Conservation (phyloP, 305 asterid species). For the Fraxinus platypoda region DNA sequence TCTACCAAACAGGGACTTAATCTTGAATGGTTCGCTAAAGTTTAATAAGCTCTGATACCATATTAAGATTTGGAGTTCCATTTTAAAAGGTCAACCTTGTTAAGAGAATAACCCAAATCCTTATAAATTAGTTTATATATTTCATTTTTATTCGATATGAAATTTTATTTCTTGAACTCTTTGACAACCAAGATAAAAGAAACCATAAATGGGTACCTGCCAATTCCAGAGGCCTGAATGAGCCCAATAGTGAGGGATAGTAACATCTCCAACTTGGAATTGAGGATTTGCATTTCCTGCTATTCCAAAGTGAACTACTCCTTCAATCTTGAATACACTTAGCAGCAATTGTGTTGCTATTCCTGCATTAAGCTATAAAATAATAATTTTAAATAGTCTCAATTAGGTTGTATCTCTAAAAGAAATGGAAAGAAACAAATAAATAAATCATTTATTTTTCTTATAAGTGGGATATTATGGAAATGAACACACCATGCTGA, state of each 20-base stretch:
- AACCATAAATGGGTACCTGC: conserved; percentile 32
- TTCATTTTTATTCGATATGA: no score
- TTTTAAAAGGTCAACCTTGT: no score
- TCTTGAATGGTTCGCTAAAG: no score
- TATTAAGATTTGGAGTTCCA: no score
- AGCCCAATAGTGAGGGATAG: conserved; percentile 46
- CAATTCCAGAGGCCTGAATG: conserved; percentile 54
- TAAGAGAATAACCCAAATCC: no score
- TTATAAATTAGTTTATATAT: no score
- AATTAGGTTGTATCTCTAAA: background rate
- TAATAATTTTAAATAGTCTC: background rate
- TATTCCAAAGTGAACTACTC: conserved; percentile 55
- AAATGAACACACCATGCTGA: conserved; percentile 37
- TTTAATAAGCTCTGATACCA: no score
- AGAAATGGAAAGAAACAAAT: background rate
- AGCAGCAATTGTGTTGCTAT: conserved; percentile 44
- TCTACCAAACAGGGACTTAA: no score
- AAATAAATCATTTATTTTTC: background rate
- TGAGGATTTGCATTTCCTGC: conserved; percentile 52
- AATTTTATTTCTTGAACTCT: no score
- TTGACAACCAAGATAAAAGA: background rate
- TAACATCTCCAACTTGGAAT: conserved; percentile 44
- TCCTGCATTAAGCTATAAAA: conserved; percentile 44
- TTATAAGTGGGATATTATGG: background rate
- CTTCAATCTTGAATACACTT: conserved; percentile 38